Evolutionary conservation across 2,329 filamentous ascomycete genomes (phyloP), one percentile per base, ranked within the genome.

Genomic region (Zymoseptoria passerinii): DNA sequence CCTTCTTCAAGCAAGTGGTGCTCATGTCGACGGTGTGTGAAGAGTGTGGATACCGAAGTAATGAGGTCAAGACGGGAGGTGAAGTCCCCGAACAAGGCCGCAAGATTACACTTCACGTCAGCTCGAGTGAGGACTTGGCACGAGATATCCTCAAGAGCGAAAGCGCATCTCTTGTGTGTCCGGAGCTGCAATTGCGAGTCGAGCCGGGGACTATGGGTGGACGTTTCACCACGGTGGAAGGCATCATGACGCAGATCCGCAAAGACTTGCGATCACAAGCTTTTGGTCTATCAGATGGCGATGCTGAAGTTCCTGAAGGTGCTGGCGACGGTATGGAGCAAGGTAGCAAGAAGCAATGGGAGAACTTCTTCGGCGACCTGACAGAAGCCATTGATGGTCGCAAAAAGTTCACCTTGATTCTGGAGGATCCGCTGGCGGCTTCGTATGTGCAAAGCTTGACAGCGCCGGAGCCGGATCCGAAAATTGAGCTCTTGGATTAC

Each of bases 111-210:
- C 80, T 99, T 27, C 78, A 81, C 55, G 87, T 97, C 57, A 79
- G 85, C 59, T 84, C 76, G 35, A 71, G 78, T 29, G 81, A 85
- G 59, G 94, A 99, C 73, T 81, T 99, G 50, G 87, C 86, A 10
- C 85, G 94, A 63, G 94, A 99, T 70, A 95, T 99, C 61, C 86
- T 99, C 68, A 99, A 99, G 79, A 91, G 89, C 66, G 94, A 99
- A 74, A 94, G 88, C 27, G 97, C 94, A 71, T 86, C 85, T 10
- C 81, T 99, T 61, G 84, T 87, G 68, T 95, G 91, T 72, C 88
- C 90, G 0, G 92, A 99, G 71, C 85, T 97, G 18, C 84, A 87
- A 66, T 84, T 99, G 9, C 84, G 86, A 55, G 90, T 97, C 63
- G 91, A 95, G 74, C 91, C 92, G 0, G 94, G 94, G 58, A 99